Evolutionary conservation across 2,329 filamentous ascomycete species (phyloP).

Genomic region (Fusarium nematophilum): DNA sequence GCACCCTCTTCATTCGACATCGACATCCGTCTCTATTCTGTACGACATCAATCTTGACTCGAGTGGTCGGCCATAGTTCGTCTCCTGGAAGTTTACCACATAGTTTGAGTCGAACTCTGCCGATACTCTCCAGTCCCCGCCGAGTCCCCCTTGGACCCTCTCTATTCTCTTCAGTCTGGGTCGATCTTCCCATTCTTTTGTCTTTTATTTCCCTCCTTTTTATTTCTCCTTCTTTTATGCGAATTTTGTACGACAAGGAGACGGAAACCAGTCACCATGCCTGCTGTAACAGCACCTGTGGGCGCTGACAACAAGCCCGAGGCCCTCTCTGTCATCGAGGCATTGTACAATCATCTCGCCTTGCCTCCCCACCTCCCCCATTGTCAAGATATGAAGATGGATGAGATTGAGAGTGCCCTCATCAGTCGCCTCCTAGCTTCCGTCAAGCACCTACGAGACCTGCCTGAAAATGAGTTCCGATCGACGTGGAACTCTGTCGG

Average conservation of each 20-base stretch:
- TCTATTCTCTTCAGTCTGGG: too few species aligned
- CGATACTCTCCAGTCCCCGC: too few species aligned
- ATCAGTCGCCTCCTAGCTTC: conserved; percentile 28
- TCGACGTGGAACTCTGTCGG: conserved; percentile 30
- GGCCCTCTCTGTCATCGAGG: conserved; percentile 25
- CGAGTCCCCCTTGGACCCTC: too few species aligned
- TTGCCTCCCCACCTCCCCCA: conserved; percentile 40
- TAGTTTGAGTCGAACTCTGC: too few species aligned
- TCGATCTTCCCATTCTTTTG: too few species aligned
- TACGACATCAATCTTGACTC: too few species aligned
- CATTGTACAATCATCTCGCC: conserved; percentile 41
- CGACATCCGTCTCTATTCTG: too few species aligned
- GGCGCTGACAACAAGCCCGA: neutral
- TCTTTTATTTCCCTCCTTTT: neutral
- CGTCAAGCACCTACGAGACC: conserved; percentile 28
- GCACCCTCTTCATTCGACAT: too few species aligned
- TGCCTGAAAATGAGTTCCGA: conserved; percentile 20
- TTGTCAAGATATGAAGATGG: conserved; percentile 26
- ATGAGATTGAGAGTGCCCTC: conserved; percentile 25
- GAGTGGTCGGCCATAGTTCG: too few species aligned
- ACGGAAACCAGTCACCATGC: neutral
- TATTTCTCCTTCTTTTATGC: neutral
- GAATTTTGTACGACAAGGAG: neutral
- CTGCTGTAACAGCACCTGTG: neutral
- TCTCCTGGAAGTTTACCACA: too few species aligned